These are phyloP conservation scores for Suillus brevipes DNA, from an alignment of 768 basidiomycete genomes.

Conservation along the genomic window DNA sequence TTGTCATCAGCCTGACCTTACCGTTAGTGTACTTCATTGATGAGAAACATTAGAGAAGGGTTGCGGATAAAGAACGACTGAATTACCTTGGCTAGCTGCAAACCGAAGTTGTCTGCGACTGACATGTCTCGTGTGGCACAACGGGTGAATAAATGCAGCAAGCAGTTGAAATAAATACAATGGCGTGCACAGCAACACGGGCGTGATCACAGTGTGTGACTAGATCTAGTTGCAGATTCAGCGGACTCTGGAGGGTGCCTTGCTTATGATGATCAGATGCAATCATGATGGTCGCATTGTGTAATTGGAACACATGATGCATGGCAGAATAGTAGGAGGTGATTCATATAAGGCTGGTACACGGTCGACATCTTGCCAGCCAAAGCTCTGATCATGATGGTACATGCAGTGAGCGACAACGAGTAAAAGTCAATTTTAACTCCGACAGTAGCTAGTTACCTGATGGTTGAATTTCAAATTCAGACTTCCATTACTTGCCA, in stretches of 20 bases:
- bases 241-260: background rate
- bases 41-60: background rate
- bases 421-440: background rate
- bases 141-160: background rate
- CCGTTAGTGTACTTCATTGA: background rate
- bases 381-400: background rate
- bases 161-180: background rate
- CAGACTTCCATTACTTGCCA: background rate
- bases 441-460: background rate
- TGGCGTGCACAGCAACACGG: background rate
- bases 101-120: background rate
- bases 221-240: background rate
- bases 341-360: background rate
- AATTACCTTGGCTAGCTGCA: slow-evolving; percentile 1
- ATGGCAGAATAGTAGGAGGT: background rate
- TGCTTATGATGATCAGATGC: background rate
- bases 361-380: background rate
- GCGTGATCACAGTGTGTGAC: background rate
- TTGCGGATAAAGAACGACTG: background rate
- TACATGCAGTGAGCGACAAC: too few species aligned
- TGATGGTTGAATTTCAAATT: background rate
- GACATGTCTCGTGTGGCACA: background rate
- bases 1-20: background rate
- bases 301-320: background rate
- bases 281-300: background rate